Percentiles rank a stretch among this genome's conserved stretches.
Evolutionary conservation across 202 grass and related monocot species (phyloP).

Genomic region (Panicum virgatum): DNA sequence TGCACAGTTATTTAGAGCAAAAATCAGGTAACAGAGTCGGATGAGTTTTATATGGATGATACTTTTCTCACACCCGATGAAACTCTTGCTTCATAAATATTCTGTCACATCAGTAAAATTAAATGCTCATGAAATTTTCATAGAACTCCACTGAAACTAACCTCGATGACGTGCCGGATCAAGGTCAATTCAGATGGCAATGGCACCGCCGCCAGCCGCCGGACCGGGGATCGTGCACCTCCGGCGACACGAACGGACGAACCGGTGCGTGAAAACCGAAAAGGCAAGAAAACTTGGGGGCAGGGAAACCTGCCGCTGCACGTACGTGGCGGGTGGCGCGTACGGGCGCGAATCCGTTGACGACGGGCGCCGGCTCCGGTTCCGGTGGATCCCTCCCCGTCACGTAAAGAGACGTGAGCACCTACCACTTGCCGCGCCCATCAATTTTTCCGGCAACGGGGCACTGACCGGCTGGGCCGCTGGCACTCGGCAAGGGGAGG

Average conservation of each 20-base stretch:
- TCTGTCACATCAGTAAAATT: no score
- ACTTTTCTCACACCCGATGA: no score
- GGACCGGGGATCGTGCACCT: no score
- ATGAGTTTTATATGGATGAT: no score
- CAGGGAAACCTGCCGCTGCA: background rate
- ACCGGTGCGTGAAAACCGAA: no score
- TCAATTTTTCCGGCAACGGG: background rate
- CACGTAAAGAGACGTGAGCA: background rate
- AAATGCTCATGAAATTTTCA: no score
- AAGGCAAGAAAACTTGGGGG: no score
- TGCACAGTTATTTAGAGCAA: no score
- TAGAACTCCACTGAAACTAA: no score
- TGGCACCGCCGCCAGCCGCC: background rate
- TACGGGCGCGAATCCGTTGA: background rate
- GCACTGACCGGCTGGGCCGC: background rate
- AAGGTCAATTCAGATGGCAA: background rate
- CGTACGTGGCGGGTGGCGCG: constrained; percentile 20
- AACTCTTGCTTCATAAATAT: no score
- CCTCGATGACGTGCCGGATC: no score
- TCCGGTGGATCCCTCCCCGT: background rate
- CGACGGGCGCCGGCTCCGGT: background rate
- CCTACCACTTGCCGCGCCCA: background rate
- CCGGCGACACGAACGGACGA: background rate
- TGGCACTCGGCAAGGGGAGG: background rate
- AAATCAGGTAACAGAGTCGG: no score